Conservation (phyloP, 306 rosid species). For the Luffa acutangula region DNA sequence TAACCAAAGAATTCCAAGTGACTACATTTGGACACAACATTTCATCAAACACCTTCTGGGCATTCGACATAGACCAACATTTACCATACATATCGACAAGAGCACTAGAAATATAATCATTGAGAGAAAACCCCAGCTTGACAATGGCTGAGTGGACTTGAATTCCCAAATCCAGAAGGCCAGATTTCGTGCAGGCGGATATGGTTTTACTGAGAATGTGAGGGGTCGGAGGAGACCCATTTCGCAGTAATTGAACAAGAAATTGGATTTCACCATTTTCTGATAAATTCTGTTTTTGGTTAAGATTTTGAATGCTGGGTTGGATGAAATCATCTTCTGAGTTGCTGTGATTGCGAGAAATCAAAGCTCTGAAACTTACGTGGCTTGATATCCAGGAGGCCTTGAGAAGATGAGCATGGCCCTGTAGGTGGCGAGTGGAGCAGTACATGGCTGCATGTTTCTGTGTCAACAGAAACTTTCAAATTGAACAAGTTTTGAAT, state of each 20-base stretch:
- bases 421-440: neutral
- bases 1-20: conserved; percentile 26
- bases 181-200: conserved; percentile 15
- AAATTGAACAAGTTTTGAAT: neutral
- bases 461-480: neutral
- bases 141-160: conserved; percentile 16
- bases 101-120: conserved; percentile 21
- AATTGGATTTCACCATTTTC: neutral
- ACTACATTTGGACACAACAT: conserved; percentile 25
- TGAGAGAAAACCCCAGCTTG: conserved; percentile 28
- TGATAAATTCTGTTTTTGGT: neutral
- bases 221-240: conserved; percentile 20
- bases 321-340: neutral
- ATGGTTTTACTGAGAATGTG: conserved; percentile 17
- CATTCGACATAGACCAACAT: conserved; percentile 12
- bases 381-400: neutral
- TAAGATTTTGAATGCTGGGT: neutral
- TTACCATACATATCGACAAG: conserved; percentile 25
- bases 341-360: neutral
- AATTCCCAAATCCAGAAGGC: conserved; percentile 16
- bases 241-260: conserved; percentile 8
- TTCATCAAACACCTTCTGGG: conserved; percentile 31
- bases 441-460: conserved; percentile 10
- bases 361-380: conserved; percentile 9
- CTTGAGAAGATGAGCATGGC: neutral